Evolutionary conservation across 140 eudicot species (phyloP).

Genomic region (Erigeron philadelphicus): DNA sequence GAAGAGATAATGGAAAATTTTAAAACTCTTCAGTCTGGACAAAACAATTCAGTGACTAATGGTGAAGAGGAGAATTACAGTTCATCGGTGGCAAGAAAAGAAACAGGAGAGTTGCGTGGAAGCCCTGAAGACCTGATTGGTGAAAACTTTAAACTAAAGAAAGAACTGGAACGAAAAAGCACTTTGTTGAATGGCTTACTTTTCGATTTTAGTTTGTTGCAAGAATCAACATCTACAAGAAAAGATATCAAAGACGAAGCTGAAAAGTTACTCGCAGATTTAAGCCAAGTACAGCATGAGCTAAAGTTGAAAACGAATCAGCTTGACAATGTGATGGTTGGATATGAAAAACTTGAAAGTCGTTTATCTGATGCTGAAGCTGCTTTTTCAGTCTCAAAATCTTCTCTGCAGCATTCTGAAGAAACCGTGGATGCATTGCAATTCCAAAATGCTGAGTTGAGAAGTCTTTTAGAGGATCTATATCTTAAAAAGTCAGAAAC

Average conservation of each 20-base stretch:
- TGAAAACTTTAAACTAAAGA: slow-evolving; percentile 46
- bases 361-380: slow-evolving; percentile 54
- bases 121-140: slow-evolving; percentile 22
- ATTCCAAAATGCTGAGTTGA: slow-evolving; percentile 53
- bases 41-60: slow-evolving; percentile 10
- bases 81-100: slow-evolving; percentile 24
- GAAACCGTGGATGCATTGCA: slow-evolving; percentile 47
- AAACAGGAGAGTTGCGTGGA: slow-evolving; percentile 27
- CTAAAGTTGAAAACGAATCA: slow-evolving; percentile 47
- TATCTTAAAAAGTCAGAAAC: slow-evolving; percentile 59
- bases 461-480: slow-evolving; percentile 54
- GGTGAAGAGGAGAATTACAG: slow-evolving; percentile 29
- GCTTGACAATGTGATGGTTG: slow-evolving; percentile 45
- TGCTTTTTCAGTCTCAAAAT: slow-evolving; percentile 49
- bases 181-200: slow-evolving; percentile 61
- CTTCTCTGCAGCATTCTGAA: slow-evolving; percentile 54
- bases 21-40: slow-evolving; percentile 13
- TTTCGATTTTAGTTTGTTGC: slow-evolving; percentile 77
- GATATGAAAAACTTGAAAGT: slow-evolving; percentile 46
- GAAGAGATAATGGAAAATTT: slow-evolving; percentile 20
- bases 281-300: slow-evolving; percentile 51
- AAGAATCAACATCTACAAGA: slow-evolving; percentile 69
- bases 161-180: slow-evolving; percentile 52
- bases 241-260: slow-evolving; percentile 69
- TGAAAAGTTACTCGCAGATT: slow-evolving; percentile 41